phyloP scores from a whole-genome alignment of 129 eudicot species.

The carrot (Daucus carota) region DNA sequence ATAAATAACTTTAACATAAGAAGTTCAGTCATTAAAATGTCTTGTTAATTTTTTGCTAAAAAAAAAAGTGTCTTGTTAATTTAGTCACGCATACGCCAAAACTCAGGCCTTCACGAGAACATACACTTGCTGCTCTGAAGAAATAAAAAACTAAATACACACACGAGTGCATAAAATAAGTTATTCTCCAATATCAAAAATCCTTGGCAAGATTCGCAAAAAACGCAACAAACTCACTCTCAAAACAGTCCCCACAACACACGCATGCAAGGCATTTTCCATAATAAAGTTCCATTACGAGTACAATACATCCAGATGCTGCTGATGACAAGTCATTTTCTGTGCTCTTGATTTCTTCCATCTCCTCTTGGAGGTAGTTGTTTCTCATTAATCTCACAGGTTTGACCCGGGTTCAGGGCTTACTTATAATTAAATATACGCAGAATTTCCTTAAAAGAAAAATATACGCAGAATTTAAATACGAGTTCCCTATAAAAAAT shows the following conservation, averaged over 20 bases:
- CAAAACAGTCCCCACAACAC: background rate
- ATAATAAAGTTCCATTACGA: background rate
- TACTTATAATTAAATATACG: too few species aligned
- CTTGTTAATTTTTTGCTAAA: too few species aligned
- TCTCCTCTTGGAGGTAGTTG: background rate
- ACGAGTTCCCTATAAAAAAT: too few species aligned
- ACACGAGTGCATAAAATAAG: background rate
- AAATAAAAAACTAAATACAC: background rate
- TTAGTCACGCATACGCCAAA: background rate
- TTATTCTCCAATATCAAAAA: background rate
- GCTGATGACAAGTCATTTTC: background rate
- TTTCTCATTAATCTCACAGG: background rate
- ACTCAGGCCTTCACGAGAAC: background rate
- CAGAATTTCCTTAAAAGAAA: too few species aligned
- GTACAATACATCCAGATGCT: background rate
- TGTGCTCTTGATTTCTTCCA: background rate
- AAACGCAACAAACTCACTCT: background rate
- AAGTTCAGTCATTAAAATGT: too few species aligned
- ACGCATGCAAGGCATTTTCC: background rate
- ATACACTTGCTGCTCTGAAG: too few species aligned
- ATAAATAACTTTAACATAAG: too few species aligned
- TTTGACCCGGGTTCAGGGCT: too few species aligned
- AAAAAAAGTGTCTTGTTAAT: too few species aligned
- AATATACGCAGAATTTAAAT: too few species aligned
- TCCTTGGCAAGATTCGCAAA: background rate